Percentiles rank a stretch among this genome's conserved stretches.
These are phyloP conservation scores for Hypsizygus ulmarius DNA, from an alignment of 1,284 basidiomycete species.

Conservation along the genomic window DNA sequence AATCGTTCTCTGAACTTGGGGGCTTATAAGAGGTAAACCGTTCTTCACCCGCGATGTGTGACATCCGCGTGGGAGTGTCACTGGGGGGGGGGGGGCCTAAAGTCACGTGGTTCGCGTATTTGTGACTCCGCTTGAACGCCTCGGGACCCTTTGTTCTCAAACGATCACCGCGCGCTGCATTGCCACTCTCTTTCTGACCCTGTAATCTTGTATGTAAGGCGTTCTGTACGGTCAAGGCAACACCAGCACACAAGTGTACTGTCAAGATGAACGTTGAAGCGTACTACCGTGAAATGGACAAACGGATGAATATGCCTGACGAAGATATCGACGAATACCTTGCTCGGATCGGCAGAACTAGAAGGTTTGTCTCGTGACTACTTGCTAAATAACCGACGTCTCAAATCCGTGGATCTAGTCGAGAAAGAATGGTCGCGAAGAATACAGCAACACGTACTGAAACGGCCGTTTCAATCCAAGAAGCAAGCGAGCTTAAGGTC, in stretches of 20 bases:
- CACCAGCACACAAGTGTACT: slow-evolving; percentile 17
- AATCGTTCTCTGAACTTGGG: too few species aligned
- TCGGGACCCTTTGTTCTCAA: background rate
- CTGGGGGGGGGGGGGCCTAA: too few species aligned
- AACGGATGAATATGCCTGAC: slow-evolving; percentile 50
- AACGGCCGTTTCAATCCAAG: background rate
- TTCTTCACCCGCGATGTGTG: too few species aligned
- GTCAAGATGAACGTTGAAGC: slow-evolving; percentile 34
- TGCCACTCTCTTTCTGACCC: slow-evolving; percentile 2
- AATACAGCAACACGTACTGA: background rate
- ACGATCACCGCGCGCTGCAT: background rate
- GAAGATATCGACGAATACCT: slow-evolving; percentile 38
- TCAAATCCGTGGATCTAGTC: background rate
- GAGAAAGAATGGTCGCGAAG: background rate
- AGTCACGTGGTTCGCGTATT: slow-evolving; percentile 8
- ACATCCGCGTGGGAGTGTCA: too few species aligned
- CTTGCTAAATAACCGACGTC: background rate
- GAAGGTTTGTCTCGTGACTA: slow-evolving; percentile 6
- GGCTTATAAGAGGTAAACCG: too few species aligned
- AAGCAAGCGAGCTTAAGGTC: too few species aligned
- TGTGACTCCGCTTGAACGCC: background rate
- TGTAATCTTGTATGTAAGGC: slow-evolving; percentile 3
- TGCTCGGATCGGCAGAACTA: slow-evolving; percentile 22
- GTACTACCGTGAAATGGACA: slow-evolving; percentile 54
- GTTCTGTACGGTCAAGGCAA: background rate